Conservation (phyloP, 2,329 filamentous ascomycete species). For the Apiospora sp. region DNA sequence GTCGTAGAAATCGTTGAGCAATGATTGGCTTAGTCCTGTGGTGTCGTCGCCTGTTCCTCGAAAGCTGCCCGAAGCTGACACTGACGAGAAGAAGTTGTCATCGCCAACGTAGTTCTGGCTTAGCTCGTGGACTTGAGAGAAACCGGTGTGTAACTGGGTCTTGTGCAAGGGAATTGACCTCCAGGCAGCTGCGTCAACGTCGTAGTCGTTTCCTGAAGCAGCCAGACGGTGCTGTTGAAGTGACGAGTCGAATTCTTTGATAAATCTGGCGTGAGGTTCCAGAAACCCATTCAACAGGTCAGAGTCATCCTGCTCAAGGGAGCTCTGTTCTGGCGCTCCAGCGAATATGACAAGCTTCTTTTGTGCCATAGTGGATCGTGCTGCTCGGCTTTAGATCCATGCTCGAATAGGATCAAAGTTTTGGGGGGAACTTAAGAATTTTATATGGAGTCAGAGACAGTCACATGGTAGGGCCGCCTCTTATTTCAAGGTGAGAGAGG, state of each 20-base stretch:
- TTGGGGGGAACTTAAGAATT: background rate
- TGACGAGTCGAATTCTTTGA: slow-evolving; percentile 30
- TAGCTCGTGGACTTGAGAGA: slow-evolving; percentile 58
- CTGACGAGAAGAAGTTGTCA: slow-evolving; percentile 56
- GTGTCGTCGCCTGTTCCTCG: slow-evolving; percentile 30
- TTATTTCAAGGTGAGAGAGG: background rate
- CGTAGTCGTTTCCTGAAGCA: slow-evolving; percentile 36
- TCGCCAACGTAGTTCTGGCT: slow-evolving; percentile 41
- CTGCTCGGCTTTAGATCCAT: slow-evolving; percentile 12
- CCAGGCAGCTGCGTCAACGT: slow-evolving; percentile 54
- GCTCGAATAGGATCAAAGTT: background rate
- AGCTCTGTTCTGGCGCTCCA: slow-evolving; percentile 65
- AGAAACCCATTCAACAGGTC: slow-evolving; percentile 58
- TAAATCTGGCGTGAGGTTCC: slow-evolving; percentile 48
- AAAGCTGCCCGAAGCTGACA: background rate
- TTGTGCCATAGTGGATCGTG: slow-evolving; percentile 36
- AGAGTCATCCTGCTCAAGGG: slow-evolving; percentile 62
- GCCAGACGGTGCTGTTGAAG: slow-evolving; percentile 25
- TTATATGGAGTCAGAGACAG: background rate
- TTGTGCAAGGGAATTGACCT: slow-evolving; percentile 59
- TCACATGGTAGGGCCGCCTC: background rate
- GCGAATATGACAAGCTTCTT: slow-evolving; percentile 46
- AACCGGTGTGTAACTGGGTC: slow-evolving; percentile 57
- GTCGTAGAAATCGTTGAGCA: slow-evolving; percentile 75
- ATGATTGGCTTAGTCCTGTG: slow-evolving; percentile 33